Base-by-base conservation (phyloP, 2,329 filamentous ascomycete species). In the Ceratocystis albifundus region DNA sequence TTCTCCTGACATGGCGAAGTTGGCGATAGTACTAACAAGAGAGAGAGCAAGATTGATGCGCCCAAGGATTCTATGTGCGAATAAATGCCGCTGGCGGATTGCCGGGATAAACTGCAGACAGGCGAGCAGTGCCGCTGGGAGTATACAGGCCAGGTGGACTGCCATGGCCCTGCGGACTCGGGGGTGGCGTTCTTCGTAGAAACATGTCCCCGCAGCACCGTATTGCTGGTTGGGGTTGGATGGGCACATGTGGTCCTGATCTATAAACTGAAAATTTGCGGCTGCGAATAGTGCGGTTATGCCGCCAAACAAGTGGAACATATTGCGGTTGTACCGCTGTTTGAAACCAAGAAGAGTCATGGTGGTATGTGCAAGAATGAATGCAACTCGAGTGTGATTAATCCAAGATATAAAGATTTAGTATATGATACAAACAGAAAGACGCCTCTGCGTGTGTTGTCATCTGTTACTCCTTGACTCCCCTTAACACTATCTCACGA, bases 91-190 rank as follows among this genome's bases (percentile, higher is more conserved):
- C 20, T 62, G 65, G 20, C 59, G 65, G 25, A 66, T 66, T 8
- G 25, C 57, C 20, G 65, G 65, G 20, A 66, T 45, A 17, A 66
- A 66, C 28, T 66, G 65, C 10, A 66, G 32, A 46, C 59, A 63
- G 15, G 59, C 61, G 6, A 66, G 20, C 12, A 66, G 17, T 41
- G 61, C 22, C 32, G 65, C 65, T 7, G 65, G 65, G 17, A 66
- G 48, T 20, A 66, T 63, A 25, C 30, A 53, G 5, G 28, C 65
- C 22, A 66, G 36, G 32, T 63, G 65, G 10, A 30, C 15, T 4
- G 46, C 12, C 59, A 66, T 62, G 20, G 65, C 59, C 7, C 1
- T 55, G 28, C 65, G 65, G 25, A 55, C 25, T 36, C 20, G 41
- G 28, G 59, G 46, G 17, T 20, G n/a, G n/a, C 30, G 62, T n/a